Evolutionary conservation across 2,329 filamentous ascomycete species (phyloP).

Genomic region (Trichoderma polysporum): DNA sequence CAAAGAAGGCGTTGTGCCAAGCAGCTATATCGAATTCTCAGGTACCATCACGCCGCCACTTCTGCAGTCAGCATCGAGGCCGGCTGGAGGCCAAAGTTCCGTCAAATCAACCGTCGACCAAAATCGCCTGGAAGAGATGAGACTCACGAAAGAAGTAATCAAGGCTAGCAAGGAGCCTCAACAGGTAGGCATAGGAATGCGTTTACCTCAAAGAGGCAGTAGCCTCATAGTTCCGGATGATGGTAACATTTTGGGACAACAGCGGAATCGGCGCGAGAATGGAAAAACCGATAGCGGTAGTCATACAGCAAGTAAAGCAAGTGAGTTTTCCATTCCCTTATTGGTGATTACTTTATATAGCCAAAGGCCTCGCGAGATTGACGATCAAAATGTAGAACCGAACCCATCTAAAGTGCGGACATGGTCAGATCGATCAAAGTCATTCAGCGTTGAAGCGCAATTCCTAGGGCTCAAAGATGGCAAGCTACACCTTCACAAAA

Average conservation of each 20-base stretch:
- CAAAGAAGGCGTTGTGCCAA: slow-evolving; percentile 93
- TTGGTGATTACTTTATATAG: background rate
- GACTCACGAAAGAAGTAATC: slow-evolving; percentile 76
- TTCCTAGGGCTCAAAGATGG: slow-evolving; percentile 93
- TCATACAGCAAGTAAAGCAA: slow-evolving; percentile 64
- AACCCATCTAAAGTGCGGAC: slow-evolving; percentile 79
- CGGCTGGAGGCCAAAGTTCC: slow-evolving; percentile 47
- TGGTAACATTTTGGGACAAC: slow-evolving; percentile 67
- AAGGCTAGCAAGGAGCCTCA: slow-evolving; percentile 59
- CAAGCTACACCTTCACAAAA: slow-evolving; percentile 96
- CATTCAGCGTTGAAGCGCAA: slow-evolving; percentile 96
- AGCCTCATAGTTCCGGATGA: slow-evolving; percentile 68
- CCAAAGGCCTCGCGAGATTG: background rate
- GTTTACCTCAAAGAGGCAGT: slow-evolving; percentile 74
- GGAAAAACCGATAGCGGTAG: slow-evolving; percentile 56
- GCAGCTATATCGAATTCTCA: slow-evolving; percentile 90
- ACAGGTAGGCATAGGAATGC: slow-evolving; percentile 73
- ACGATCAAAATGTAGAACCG: slow-evolving; percentile 59
- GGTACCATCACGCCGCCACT: slow-evolving; percentile 55
- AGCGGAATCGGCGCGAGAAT: slow-evolving; percentile 71
- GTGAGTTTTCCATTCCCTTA: slow-evolving; percentile 51
- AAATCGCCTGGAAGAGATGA: slow-evolving; percentile 75
- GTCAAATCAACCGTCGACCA: slow-evolving; percentile 71
- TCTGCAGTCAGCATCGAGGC: slow-evolving; percentile 38
- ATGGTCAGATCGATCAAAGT: slow-evolving; percentile 93